Base-by-base conservation (phyloP, 2,329 filamentous ascomycete species). In the Arachnomyces sp. region DNA sequence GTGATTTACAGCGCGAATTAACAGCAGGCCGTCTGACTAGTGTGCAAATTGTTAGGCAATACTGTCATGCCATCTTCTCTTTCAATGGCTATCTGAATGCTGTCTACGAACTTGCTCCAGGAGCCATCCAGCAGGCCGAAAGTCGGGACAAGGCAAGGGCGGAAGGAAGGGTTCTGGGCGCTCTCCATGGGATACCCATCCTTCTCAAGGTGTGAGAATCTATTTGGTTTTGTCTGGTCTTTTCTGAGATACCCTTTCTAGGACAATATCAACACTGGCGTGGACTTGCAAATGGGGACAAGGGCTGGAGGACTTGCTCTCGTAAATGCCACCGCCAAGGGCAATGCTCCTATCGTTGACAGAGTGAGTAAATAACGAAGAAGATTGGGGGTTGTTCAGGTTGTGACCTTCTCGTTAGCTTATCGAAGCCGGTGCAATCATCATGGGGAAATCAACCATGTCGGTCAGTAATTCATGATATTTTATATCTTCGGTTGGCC, bases 131-230 rank as follows among this genome's bases (percentile, higher is more conserved):
- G 15, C 36, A 6, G 35, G 57, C 56, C 3, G 38, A 34, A 34
- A 31, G 30, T 6, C 44, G 56, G 12, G 57, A 59, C 35, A 35
- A 49, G 17, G 54, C 59, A 44, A 40, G 56, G 33, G 41, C 39
- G 11, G 36, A 41, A n/a, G 55, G 50, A 9, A 52, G 47, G n/a
- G 29, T 48, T 8, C 49, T 51, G 15, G 51, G 59, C 5, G 46
- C 49, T 12, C 49, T 63, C 1, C 57, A 63, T 48, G 58, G 58
- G 1, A 54, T 61, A n/a, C 57, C 59, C 2, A 49, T 63, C 17
- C 43, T 61, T 5, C 44, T 63, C 36, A 62, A 63, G 49, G 54
- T 51, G 41, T 32, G 30, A 12, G 3, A 18, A 28, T 13, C 20
- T n/a, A n/a, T 34, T 40, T 3, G 17, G 30, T 32, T 7, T 8